Conservation (phyloP, 2,329 filamentous ascomycete species). For the Beauveria brongniartii region DNA sequence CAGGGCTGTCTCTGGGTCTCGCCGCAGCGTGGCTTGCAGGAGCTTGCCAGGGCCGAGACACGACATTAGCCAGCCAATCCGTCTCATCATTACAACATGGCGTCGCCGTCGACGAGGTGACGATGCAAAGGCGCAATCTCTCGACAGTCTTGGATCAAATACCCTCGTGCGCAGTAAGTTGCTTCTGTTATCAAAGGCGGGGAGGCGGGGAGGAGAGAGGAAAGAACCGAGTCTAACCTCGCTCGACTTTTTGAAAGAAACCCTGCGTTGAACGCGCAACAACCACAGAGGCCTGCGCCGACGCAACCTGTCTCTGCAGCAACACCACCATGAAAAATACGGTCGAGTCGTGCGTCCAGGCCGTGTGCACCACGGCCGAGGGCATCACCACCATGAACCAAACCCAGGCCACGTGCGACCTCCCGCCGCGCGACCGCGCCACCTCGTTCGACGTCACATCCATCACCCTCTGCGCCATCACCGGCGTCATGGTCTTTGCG, state of each 20-base stretch:
- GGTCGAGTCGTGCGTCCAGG: not conserved
- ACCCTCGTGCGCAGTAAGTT: constrained; percentile 3
- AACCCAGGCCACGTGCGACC: constrained; percentile 21
- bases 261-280: not conserved
- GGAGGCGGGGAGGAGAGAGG: not conserved
- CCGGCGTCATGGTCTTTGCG: constrained; percentile 32
- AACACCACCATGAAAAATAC: not conserved
- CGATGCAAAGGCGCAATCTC: not conserved
- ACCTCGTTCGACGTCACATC: constrained; percentile 26
- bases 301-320: not conserved
- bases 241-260: not conserved
- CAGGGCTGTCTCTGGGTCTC: not conserved
- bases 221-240: not conserved
- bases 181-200: not conserved
- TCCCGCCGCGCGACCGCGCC: constrained; percentile 23
- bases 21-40: not conserved
- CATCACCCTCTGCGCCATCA: constrained; percentile 26
- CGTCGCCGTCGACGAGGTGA: not conserved
- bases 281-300: not conserved
- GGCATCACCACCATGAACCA: constrained; percentile 14
- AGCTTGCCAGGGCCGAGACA: not conserved
- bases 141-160: not conserved
- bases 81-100: too few relatives aligned
- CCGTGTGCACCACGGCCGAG: not conserved
- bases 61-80: not conserved